These are phyloP conservation scores for Mycogone perniciosa DNA, from an alignment of 2,329 filamentous ascomycete species.

Conservation along the genomic window DNA sequence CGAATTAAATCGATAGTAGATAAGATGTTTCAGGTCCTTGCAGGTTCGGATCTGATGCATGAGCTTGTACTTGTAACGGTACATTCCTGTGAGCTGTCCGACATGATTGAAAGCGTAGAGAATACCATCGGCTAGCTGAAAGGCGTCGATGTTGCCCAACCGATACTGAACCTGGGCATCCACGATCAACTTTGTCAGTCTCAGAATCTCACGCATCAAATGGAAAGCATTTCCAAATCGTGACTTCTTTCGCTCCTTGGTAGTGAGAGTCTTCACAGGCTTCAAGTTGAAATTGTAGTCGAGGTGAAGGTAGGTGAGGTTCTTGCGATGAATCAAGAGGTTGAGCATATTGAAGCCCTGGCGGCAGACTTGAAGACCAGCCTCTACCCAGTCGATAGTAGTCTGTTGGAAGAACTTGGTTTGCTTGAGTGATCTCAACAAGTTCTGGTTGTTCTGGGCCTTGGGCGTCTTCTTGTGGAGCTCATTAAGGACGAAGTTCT, in stretches of 20 bases:
- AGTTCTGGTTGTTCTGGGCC: conserved; percentile 88
- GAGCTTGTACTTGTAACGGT: conserved; percentile 99
- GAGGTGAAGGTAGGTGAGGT: conserved; percentile 93
- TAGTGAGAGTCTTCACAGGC: conserved; percentile 96
- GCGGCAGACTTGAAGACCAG: conserved; percentile 92
- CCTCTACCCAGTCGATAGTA: conserved; percentile 98
- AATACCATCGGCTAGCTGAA: conserved; percentile 96
- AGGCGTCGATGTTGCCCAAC: conserved; percentile 95
- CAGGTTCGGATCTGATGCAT: conserved; percentile 99
- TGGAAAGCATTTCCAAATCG: conserved; percentile 99
- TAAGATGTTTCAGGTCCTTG: conserved; percentile 97
- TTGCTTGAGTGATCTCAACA: conserved; percentile 82
- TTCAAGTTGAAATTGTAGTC: conserved; percentile 99
- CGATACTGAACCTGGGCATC: conserved; percentile 98
- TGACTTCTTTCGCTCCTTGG: conserved; percentile 98
- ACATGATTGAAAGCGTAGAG: conserved; percentile 99
- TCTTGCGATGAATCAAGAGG: conserved; percentile 94
- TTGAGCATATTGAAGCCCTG: conserved; percentile 99
- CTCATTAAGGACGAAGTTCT: conserved; percentile 93
- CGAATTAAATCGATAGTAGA: conserved; percentile 98
- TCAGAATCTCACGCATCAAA: conserved; percentile 94
- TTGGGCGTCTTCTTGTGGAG: conserved; percentile 94
- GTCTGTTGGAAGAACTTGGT: conserved; percentile 99
- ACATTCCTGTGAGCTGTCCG: conserved; percentile 97
- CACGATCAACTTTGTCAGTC: conserved; percentile 93